phyloP scores from a whole-genome alignment of 371 early-diverging fungal species.

The Mucor saturninus region DNA sequence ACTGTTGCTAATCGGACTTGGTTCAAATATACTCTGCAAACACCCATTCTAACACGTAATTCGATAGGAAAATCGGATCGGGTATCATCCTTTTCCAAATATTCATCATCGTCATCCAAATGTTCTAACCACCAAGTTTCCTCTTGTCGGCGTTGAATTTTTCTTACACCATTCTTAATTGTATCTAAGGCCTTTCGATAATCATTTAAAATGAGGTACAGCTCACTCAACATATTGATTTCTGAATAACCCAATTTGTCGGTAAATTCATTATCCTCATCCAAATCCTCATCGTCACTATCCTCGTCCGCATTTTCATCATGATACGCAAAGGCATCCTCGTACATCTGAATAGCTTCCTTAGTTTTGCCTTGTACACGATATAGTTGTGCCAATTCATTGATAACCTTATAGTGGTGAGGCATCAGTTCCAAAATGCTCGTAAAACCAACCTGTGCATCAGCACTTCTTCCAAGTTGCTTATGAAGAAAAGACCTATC shows the following conservation, averaged over 20 bases:
- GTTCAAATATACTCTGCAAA: constrained; percentile 77
- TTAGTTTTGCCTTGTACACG: constrained; percentile 49
- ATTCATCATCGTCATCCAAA: constrained; percentile 62
- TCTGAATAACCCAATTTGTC: constrained; percentile 75
- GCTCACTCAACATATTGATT: constrained; percentile 82
- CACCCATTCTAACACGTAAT: constrained; percentile 83
- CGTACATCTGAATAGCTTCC: constrained; percentile 62
- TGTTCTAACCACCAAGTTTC: constrained; percentile 64
- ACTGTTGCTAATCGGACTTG: constrained; percentile 73
- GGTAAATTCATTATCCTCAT: constrained; percentile 39
- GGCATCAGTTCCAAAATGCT: constrained; percentile 55
- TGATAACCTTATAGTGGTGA: constrained; percentile 60
- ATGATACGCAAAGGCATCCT: constrained; percentile 50
- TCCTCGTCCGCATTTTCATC: constrained; percentile 32
- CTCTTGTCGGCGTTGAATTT: constrained; percentile 70
- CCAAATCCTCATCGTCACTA: constrained; percentile 29
- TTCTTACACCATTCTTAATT: constrained; percentile 73
- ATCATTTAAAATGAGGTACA: constrained; percentile 79
- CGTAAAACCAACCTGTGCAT: constrained; percentile 60
- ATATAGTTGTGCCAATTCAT: constrained; percentile 59
- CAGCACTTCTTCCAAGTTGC: constrained; percentile 41
- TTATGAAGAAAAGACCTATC: constrained; percentile 70
- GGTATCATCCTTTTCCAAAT: constrained; percentile 43
- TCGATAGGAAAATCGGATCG: constrained; percentile 74
- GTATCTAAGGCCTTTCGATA: constrained; percentile 71